phyloP scores from a whole-genome alignment of 495 filamentous ascomycete genomes.

The Penicillium roqueforti region DNA sequence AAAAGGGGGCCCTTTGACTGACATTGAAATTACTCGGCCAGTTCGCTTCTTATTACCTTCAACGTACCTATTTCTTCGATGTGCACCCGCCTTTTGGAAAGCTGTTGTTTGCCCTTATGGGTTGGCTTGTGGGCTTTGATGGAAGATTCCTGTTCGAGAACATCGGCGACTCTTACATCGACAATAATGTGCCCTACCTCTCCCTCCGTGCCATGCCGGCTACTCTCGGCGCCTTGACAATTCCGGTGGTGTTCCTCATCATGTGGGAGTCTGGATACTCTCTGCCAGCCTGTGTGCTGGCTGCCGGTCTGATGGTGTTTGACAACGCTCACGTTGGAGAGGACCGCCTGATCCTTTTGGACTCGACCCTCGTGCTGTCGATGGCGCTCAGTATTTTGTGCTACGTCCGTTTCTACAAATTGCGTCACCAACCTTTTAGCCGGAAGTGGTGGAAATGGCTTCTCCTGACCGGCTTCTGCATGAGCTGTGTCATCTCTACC shows the following conservation, averaged over 20 bases:
- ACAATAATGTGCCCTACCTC: conserved; percentile 94
- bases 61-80: conserved; percentile 99
- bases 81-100: conserved; percentile 94
- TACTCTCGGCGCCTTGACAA: conserved; percentile 83
- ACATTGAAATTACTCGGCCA: conserved; percentile 32
- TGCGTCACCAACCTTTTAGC: conserved; percentile 81
- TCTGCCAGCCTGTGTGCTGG: conserved; percentile 82
- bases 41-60: conserved; percentile 96
- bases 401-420: conserved; percentile 98
- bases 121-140: conserved; percentile 93
- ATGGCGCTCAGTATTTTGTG: conserved; percentile 91
- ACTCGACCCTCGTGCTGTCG: conserved; percentile 87
- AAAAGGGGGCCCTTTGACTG: conserved; percentile 14
- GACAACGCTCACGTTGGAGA: conserved; percentile 99
- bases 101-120: conserved; percentile 73
- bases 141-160: conserved; percentile 98
- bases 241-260: conserved; percentile 90
- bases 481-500: conserved; percentile 97
- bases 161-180: conserved; percentile 97
- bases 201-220: conserved; percentile 93
- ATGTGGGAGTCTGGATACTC: conserved; percentile 99
- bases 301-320: conserved; percentile 83
- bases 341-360: conserved; percentile 90
- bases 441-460: conserved; percentile 99
- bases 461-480: conserved; percentile 83